Conservation (phyloP, 2,329 filamentous ascomycete genomes). For the Xylaria sp. region DNA sequence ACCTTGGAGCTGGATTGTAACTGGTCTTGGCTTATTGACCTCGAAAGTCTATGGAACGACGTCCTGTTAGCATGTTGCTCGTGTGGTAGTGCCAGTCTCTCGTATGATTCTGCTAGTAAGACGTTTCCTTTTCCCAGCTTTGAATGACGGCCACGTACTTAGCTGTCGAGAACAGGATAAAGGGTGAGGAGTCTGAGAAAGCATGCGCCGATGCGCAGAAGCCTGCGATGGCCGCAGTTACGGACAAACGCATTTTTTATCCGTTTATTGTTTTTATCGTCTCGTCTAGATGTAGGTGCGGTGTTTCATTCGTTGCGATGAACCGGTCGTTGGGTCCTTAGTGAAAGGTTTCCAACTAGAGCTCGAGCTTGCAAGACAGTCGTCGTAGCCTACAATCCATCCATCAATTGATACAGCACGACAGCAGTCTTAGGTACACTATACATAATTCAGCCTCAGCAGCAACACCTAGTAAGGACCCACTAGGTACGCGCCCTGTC, state of each 20-base stretch:
- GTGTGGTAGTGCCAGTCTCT: neutral
- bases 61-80: conserved; percentile 26
- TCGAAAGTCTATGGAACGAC: conserved; percentile 40
- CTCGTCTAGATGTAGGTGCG: conserved; percentile 4
- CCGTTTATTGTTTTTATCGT: neutral
- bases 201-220: conserved; percentile 71
- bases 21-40: conserved; percentile 53
- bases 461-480: neutral
- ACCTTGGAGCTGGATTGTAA: conserved; percentile 63
- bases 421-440: neutral
- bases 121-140: conserved; percentile 23
- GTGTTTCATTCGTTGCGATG: conserved; percentile 5
- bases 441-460: conserved; percentile 22
- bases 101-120: conserved; percentile 6
- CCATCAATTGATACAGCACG: conserved; percentile 8
- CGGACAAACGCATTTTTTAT: conserved; percentile 65
- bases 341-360: conserved; percentile 5
- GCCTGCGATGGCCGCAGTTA: conserved; percentile 62
- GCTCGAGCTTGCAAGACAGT: conserved; percentile 22
- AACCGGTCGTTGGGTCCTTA: neutral
- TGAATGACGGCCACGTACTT: conserved; percentile 66
- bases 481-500: conserved; percentile 2
- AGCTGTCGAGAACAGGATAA: conserved; percentile 86
- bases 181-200: conserved; percentile 88
- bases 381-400: conserved; percentile 11